Evolutionary conservation across 371 early-diverging fungal genomes (phyloP), one percentile per base, ranked within the genome.

Genomic region (Capillidium heterosporum): DNA sequence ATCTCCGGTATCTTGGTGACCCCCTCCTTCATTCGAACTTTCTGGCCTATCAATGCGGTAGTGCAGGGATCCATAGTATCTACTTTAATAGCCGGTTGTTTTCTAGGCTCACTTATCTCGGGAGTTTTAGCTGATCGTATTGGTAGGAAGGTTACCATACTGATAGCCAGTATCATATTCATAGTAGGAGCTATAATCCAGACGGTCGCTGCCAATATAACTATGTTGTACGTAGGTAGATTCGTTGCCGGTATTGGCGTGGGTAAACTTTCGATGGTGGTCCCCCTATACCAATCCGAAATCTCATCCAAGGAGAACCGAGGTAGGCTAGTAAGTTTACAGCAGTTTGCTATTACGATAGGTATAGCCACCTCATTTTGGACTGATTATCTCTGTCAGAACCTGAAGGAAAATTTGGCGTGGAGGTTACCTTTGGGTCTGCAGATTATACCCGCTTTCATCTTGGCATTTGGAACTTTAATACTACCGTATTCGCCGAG

Each of bases 401-500:
- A 65, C 56, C 71, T 84, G 28, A 35, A 65, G 44, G 71, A 73
- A 27, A 57, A 74, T 54, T 71, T 70, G 17, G 64, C 76, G 51
- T 91, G 87, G 88, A 77, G 91, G 26, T 58, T 84, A n/a, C 84
- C 90, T 3, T 71, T 90, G 32, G 84, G 81, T 46, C 57, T 90
- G 46, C 93, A 95, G 65, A 62, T 83, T 19, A 73, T 77, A 32
- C 84, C 87, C 42, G 84, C 80, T 24, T 43, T 74, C 17, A 63
- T 89, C 26, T 74, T 95, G 28, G 41, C 82, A 24, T 2, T 73
- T 28, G 71, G 82, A 56, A 82, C 82, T 65, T 32, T 76, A n/a
- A 73, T 87, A 65, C 80, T 91, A 71, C 93, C 93, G n/a, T 77
- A 64, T 66, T 89, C 91, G 3, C 93, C 95, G 32, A 85, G 93